phyloP scores from a whole-genome alignment of 164 flowering plant genomes.

The Protea cynaroides region DNA sequence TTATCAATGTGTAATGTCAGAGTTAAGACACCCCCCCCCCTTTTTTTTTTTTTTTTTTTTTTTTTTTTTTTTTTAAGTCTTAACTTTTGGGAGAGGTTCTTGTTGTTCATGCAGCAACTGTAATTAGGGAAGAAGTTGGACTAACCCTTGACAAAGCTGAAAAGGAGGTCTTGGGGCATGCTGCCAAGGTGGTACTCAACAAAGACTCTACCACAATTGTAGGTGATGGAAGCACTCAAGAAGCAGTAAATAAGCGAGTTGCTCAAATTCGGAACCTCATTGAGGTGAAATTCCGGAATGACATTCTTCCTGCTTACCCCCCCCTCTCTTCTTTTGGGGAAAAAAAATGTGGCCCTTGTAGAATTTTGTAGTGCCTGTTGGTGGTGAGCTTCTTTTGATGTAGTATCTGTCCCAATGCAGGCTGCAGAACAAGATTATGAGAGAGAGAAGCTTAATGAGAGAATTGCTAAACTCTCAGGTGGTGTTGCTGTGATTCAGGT shows the following conservation, averaged over 20 bases:
- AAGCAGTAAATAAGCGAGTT: slow-evolving; percentile 81
- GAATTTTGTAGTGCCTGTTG: neutral
- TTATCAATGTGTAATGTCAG: neutral
- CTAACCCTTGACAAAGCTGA: slow-evolving; percentile 86
- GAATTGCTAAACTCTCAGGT: slow-evolving; percentile 95
- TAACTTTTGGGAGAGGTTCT: neutral
- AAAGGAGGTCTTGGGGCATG: slow-evolving; percentile 81
- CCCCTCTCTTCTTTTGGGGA: no score
- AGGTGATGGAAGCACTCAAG: slow-evolving; percentile 98
- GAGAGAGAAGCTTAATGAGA: slow-evolving; percentile 87
- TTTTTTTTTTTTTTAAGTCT: neutral
- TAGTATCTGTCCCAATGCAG: slow-evolving; percentile 26
- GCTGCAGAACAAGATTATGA: slow-evolving; percentile 94
- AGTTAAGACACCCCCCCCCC: neutral
- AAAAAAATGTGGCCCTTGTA: no score
- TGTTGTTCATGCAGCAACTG: slow-evolving; percentile 54
- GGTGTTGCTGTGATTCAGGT: slow-evolving; percentile 99
- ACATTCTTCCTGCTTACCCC: neutral
- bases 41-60: no score
- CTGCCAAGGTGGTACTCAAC: slow-evolving; percentile 93
- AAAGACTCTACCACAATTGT: slow-evolving; percentile 89
- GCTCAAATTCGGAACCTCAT: slow-evolving; percentile 80
- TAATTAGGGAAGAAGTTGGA: slow-evolving; percentile 90
- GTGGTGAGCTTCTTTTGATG: neutral
- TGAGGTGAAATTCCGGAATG: slow-evolving; percentile 37